Evolutionary conservation across 108 stramenopile species (phyloP), one percentile per base, ranked within the genome.

Genomic region (Conticribra weissflogii): DNA sequence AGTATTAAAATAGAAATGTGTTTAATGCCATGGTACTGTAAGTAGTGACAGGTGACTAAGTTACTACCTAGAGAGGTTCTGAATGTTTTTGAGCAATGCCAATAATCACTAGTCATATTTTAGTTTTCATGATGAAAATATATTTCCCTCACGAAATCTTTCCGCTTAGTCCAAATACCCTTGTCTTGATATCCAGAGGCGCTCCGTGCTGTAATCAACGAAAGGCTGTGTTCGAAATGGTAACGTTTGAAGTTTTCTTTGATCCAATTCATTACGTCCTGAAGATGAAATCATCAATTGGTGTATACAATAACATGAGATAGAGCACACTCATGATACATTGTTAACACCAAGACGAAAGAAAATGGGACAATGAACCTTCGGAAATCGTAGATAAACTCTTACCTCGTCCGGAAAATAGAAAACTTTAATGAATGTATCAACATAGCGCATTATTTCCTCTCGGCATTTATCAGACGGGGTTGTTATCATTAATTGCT

Each of bases 381-480:
- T n/a, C n/a, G n/a, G n/a, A n/a, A n/a, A n/a, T n/a, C n/a, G n/a
- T n/a, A 19, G 9, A 34, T 2, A 19, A 4, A 17, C 15, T 41
- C 81, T 75, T 69, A 86, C 89, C 68, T 90, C 87, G 8, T 91
- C 83, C 2, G 90, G 89, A 75, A 83, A 94, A 79, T 93, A 98
- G 66, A 91, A 96, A 1, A 96, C 89, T 53, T 96, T 96, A 23
- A 97, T 85, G 63, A 88, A 98, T 7, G 87, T 87, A 74, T 97
- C 95, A 21, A 96, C 89, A 59, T 88, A 90, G 30, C 74, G 66
- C 83, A 81, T 85, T 1, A 63, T 79, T 21, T 77, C 70, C 18
- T 66, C 63, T 2, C 79, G 71, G 34, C 62, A 49, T 14, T 74
- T 23, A 45, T 54, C 49, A 28, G 64, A 68, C 9, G 88, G 88